Conservation (phyloP, 2,329 filamentous ascomycete species). For the Byssoonygena ceratinophila region DNA sequence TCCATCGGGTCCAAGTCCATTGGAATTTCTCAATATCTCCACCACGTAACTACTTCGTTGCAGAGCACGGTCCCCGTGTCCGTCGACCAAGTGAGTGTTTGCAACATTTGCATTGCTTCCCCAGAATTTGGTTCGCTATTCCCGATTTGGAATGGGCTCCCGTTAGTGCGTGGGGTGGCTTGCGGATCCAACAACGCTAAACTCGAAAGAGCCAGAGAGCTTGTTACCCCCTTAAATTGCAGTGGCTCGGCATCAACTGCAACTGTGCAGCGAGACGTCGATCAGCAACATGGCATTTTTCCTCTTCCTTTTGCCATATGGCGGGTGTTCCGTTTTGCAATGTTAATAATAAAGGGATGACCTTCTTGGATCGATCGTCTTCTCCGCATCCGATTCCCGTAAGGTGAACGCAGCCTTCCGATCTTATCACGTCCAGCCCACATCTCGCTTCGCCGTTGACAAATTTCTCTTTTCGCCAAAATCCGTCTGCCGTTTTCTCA, state of each 20-base stretch:
- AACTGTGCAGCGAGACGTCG: not conserved
- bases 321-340: not conserved
- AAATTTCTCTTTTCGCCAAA: not conserved
- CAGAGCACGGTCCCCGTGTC: too few species aligned
- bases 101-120: conserved; percentile 1
- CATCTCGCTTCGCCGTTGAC: not conserved
- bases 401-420: not conserved
- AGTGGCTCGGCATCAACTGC: not conserved
- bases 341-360: conserved; percentile 1
- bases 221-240: conserved; percentile 6
- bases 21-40: too few species aligned
- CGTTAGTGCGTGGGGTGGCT: conserved; percentile 6
- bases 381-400: not conserved
- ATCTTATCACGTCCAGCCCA: not conserved
- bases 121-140: conserved; percentile 3
- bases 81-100: not conserved
- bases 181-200: conserved; percentile 6
- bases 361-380: not conserved
- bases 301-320: not conserved
- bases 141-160: not conserved
- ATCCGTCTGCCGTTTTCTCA: not conserved
- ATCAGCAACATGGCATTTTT: conserved; percentile 7
- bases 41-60: too few species aligned
- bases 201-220: not conserved
- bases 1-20: not conserved